Evolutionary conservation across 805 yeast species (phyloP).

Genomic region (Metschnikowia matae): DNA sequence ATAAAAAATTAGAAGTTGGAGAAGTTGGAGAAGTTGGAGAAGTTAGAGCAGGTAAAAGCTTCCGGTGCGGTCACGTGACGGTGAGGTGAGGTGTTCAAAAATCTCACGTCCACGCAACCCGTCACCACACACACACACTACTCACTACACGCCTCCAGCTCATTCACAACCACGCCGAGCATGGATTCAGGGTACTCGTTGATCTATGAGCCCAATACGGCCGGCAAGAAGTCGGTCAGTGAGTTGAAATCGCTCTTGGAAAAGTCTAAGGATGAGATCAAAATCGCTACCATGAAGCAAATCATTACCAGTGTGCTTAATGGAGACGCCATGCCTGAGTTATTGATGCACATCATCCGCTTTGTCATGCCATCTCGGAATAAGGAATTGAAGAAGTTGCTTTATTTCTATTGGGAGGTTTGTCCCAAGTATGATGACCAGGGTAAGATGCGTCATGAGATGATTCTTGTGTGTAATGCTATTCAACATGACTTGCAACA

Average conservation of each 20-base stretch:
- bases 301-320: constrained; percentile 83
- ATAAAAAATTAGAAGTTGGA: too few relatives aligned
- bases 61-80: constrained; percentile 7
- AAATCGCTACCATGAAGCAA: constrained; percentile 85
- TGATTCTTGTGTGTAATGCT: constrained; percentile 97
- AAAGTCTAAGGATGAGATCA: constrained; percentile 83
- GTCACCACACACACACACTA: not conserved
- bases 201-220: constrained; percentile 72
- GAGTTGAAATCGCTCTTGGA: constrained; percentile 79
- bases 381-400: constrained; percentile 85
- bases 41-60: too few relatives aligned
- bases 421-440: constrained; percentile 86
- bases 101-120: constrained; percentile 4
- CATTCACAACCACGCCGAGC: constrained; percentile 2
- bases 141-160: not conserved
- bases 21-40: too few relatives aligned
- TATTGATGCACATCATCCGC: constrained; percentile 94
- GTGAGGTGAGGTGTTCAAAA: constrained; percentile 8
- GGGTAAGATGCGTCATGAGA: constrained; percentile 94
- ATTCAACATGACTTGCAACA: constrained; percentile 96
- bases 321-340: constrained; percentile 88
- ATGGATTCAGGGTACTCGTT: constrained; percentile 59
- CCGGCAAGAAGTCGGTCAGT: constrained; percentile 56
- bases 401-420: constrained; percentile 96
- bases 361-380: constrained; percentile 94